Base-by-base conservation (phyloP, 208 protist species). In the Vickermania ingenoplastis region DNA sequence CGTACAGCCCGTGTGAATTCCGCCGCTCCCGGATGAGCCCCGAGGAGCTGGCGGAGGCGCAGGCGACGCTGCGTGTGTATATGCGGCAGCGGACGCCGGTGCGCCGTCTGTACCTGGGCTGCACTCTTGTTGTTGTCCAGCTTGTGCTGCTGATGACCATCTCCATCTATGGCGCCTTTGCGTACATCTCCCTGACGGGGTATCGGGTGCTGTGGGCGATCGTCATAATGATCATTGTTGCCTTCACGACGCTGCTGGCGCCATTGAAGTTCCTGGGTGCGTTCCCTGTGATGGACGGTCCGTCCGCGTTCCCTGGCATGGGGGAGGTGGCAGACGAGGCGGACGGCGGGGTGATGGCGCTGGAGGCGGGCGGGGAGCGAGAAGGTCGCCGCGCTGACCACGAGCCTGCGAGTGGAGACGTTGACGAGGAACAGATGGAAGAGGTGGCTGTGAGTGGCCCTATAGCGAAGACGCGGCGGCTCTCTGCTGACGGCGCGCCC, bases 41-140 rank as follows among this genome's bases (percentile, higher is more conserved):
- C 27, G 23, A 59, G 7, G 11, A 14, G 11, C 7, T 55, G 11
- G 11, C 11, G 11, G 11, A 22, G 51, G 23, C 7, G n/a, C 4
- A 48, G 24, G n/a, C 54, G 4, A 88, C 81, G 45, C 67, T 75
- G 56, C 57, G 73, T 2, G 67, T 77, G 31, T 88, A 88, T 67
- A 65, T 84, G 62, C 81, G 63, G 23, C 77, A 88, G 61, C 49
- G 63, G 27, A 65, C 81, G 3, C 73, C 81, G n/a, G 51, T 72
- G 63, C 53, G 36, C 14, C 76, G 81, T 36, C 71, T 88, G 24
- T 59, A 64, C 48, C 30, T 79, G 36, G 81, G 75, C 3, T 79
- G 71, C 56, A 36, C 49, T 23, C 55, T 81, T 36, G 70, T 88
- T 23, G 28, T 71, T 26, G 30, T 30, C 23, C 62, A 81, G 4